These are phyloP conservation scores for Pisolithus albus DNA, from an alignment of 768 basidiomycete species.

Conservation along the genomic window DNA sequence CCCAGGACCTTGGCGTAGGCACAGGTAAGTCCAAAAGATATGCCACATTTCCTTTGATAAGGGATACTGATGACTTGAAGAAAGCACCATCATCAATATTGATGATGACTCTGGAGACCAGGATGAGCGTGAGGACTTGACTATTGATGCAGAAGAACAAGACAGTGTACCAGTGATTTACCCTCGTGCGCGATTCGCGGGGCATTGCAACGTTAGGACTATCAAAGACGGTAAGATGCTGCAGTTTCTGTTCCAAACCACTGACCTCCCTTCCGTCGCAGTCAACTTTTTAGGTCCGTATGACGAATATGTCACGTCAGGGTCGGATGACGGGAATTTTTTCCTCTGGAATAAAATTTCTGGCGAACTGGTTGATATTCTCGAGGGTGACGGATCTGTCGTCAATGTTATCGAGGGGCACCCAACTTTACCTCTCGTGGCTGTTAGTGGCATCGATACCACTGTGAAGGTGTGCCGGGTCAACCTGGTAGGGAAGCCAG, in stretches of 20 bases:
- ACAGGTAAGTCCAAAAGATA: neutral
- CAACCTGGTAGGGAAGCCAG: neutral
- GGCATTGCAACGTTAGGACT: conserved; percentile 74
- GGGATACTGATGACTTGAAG: conserved; percentile 10
- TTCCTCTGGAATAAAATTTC: conserved; percentile 79
- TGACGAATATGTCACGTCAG: conserved; percentile 75
- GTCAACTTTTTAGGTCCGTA: conserved; percentile 79
- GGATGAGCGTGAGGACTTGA: conserved; percentile 28
- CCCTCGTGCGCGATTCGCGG: conserved; percentile 58
- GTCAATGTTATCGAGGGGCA: conserved; percentile 88
- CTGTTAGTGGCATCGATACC: conserved; percentile 80
- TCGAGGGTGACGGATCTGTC: conserved; percentile 75
- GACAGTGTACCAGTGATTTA: conserved; percentile 45
- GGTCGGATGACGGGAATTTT: conserved; percentile 82
- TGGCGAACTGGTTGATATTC: conserved; percentile 61
- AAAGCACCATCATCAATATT: conserved; percentile 23
- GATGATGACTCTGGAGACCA: conserved; percentile 25
- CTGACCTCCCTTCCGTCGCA: conserved; percentile 21
- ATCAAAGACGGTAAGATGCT: conserved; percentile 71
- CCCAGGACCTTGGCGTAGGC: neutral
- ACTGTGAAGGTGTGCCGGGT: conserved; percentile 63
- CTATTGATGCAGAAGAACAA: conserved; percentile 18
- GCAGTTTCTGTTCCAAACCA: neutral
- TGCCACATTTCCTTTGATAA: neutral
- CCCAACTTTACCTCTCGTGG: conserved; percentile 69